These are phyloP conservation scores for Arthrinium puccinioides DNA, from an alignment of 2,329 filamentous ascomycete species.

Conservation along the genomic window DNA sequence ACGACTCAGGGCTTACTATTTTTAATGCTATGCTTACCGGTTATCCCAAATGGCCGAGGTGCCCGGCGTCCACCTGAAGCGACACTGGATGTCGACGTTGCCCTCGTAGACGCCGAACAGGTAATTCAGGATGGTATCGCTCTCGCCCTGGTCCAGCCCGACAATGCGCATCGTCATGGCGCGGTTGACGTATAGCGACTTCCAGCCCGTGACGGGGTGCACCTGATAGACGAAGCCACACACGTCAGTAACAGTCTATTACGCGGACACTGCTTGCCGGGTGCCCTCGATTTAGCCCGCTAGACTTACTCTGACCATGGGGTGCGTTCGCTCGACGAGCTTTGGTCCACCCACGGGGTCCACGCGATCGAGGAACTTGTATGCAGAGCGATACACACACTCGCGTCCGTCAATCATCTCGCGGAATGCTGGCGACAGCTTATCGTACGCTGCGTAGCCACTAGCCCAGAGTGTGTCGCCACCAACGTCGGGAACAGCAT, in stretches of 20 bases:
- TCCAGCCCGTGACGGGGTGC: slow-evolving; percentile 4
- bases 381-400: neutral
- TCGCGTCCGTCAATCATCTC: neutral
- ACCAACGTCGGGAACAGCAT: slow-evolving; percentile 1
- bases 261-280: neutral
- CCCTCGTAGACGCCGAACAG: slow-evolving; percentile 49
- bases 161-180: slow-evolving; percentile 46
- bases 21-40: slow-evolving; percentile 21
- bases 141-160: slow-evolving; percentile 48
- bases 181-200: slow-evolving; percentile 47
- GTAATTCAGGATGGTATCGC: slow-evolving; percentile 48
- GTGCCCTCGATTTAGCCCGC: neutral
- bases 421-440: slow-evolving; percentile 4
- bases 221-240: neutral
- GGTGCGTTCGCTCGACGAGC: neutral
- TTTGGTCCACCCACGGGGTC: neutral
- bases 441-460: slow-evolving; percentile 3
- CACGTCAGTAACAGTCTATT: neutral
- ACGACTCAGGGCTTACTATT: neutral
- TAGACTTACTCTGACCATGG: slow-evolving; percentile 1
- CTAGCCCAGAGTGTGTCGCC: slow-evolving; percentile 3
- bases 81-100: slow-evolving; percentile 51
- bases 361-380: neutral
- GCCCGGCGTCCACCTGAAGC: slow-evolving; percentile 42
- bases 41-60: slow-evolving; percentile 53